Evolutionary conservation across 2,329 filamentous ascomycete species (phyloP).

Genomic region (Ceratocystis colombiana): DNA sequence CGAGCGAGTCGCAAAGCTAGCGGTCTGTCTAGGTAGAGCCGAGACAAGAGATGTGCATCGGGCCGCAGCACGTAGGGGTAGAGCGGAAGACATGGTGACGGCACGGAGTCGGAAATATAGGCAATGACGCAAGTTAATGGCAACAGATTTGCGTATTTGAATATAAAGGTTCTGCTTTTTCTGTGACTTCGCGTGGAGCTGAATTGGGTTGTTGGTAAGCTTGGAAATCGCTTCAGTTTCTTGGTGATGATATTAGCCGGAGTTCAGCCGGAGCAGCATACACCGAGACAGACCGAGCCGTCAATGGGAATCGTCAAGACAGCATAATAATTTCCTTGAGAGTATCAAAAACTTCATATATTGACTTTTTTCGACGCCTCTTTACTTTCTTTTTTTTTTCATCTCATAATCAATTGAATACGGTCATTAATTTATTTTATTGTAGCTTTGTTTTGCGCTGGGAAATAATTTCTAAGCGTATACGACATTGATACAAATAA

Average conservation of each 20-base stretch:
- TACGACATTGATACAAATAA: neutral
- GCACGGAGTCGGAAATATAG: neutral
- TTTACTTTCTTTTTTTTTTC: neutral
- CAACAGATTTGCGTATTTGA: neutral
- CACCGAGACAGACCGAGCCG: conserved; percentile 23
- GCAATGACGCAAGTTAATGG: neutral
- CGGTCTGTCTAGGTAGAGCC: conserved; percentile 13
- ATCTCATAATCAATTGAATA: neutral
- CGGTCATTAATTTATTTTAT: neutral
- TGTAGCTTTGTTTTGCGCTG: neutral
- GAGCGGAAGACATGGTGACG: conserved; percentile 16
- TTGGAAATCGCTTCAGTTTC: conserved; percentile 9
- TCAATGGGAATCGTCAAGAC: neutral
- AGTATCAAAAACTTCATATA: neutral
- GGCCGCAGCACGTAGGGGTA: conserved; percentile 12
- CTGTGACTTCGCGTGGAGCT: neutral
- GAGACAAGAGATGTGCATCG: neutral
- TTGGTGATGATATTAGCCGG: conserved; percentile 10
- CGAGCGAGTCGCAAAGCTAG: conserved; percentile 22
- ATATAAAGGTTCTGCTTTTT: neutral
- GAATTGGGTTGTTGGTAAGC: neutral
- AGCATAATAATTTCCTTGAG: neutral
- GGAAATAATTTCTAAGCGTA: conserved; percentile 2
- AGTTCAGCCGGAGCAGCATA: neutral
- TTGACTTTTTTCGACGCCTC: neutral